Conservation (phyloP, 768 basidiomycete genomes). For the Leccinum variicolor region DNA sequence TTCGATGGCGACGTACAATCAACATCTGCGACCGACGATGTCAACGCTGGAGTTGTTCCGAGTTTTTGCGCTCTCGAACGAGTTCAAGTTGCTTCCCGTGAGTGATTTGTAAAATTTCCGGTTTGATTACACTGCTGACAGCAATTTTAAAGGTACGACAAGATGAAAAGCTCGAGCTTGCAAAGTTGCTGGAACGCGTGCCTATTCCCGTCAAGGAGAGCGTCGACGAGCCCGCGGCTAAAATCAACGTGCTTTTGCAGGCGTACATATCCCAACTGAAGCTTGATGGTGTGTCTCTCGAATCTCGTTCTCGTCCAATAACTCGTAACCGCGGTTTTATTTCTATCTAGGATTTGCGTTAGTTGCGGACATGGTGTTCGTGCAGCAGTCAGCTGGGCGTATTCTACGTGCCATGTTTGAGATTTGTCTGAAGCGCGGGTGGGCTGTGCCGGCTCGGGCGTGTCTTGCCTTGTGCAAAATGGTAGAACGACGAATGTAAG, state of each 20-base stretch:
- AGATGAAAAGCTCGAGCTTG: slow-evolving; percentile 83
- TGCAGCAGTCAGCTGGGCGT: slow-evolving; percentile 96
- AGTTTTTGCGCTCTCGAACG: slow-evolving; percentile 92
- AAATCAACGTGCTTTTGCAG: slow-evolving; percentile 95
- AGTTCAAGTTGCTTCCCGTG: slow-evolving; percentile 89
- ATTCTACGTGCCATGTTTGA: slow-evolving; percentile 97
- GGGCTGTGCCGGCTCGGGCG: slow-evolving; percentile 91
- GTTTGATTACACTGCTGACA: slow-evolving; percentile 2
- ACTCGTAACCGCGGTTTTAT: background rate
- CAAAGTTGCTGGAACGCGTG: slow-evolving; percentile 87
- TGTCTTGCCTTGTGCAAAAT: slow-evolving; percentile 95
- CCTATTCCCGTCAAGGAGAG: slow-evolving; percentile 97
- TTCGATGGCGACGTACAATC: slow-evolving; percentile 96
- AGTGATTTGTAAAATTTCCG: slow-evolving; percentile 27
- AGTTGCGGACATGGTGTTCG: slow-evolving; percentile 92
- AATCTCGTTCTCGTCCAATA: background rate
- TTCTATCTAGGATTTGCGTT: slow-evolving; percentile 63
- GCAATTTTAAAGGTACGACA: slow-evolving; percentile 53
- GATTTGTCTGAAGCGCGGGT: slow-evolving; percentile 96
- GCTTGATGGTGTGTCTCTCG: slow-evolving; percentile 59
- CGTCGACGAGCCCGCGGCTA: slow-evolving; percentile 94
- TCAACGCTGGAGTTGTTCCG: slow-evolving; percentile 87
- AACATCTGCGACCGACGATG: slow-evolving; percentile 87
- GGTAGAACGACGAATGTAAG: slow-evolving; percentile 83
- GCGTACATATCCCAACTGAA: slow-evolving; percentile 93